phyloP scores from a whole-genome alignment of 352 stramenopile species.

The Aphanomyces astaci region DNA sequence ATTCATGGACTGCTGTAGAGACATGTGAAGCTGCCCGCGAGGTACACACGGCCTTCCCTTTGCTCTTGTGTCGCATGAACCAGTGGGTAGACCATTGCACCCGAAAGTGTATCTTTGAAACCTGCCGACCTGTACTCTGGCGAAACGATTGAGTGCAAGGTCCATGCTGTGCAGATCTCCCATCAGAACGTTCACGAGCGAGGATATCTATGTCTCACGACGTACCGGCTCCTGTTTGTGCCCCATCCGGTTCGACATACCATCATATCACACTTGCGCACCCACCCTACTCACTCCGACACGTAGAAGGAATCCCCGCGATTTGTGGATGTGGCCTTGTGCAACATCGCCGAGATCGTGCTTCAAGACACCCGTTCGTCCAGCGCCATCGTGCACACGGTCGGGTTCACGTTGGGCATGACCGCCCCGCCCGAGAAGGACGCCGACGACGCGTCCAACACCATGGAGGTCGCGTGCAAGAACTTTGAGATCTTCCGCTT shows the following conservation, averaged over 20 bases:
- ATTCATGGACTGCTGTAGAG: slow-evolving; percentile 80
- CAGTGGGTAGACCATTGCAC: slow-evolving; percentile 26
- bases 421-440: slow-evolving; percentile 22
- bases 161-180: slow-evolving; percentile 39
- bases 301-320: slow-evolving; percentile 29
- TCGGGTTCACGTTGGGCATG: slow-evolving; percentile 9
- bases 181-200: slow-evolving; percentile 1
- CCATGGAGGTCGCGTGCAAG: slow-evolving; percentile 79
- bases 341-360: slow-evolving; percentile 55
- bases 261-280: background rate
- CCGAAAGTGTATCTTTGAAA: background rate
- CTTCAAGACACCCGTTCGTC: slow-evolving; percentile 46
- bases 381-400: slow-evolving; percentile 29
- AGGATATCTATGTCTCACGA: slow-evolving; percentile 69
- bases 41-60: slow-evolving; percentile 76
- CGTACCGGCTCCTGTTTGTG: slow-evolving; percentile 59
- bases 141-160: slow-evolving; percentile 66
- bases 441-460: slow-evolving; percentile 31
- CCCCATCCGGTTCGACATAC: slow-evolving; percentile 48
- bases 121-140: slow-evolving; percentile 36
- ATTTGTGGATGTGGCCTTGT: slow-evolving; percentile 55
- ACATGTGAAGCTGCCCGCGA: slow-evolving; percentile 68
- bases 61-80: slow-evolving; percentile 72
- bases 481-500: slow-evolving; percentile 68
- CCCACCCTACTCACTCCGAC: background rate